Evolutionary conservation across 352 stramenopile genomes (phyloP).

Genomic region (Peronospora tabacina): DNA sequence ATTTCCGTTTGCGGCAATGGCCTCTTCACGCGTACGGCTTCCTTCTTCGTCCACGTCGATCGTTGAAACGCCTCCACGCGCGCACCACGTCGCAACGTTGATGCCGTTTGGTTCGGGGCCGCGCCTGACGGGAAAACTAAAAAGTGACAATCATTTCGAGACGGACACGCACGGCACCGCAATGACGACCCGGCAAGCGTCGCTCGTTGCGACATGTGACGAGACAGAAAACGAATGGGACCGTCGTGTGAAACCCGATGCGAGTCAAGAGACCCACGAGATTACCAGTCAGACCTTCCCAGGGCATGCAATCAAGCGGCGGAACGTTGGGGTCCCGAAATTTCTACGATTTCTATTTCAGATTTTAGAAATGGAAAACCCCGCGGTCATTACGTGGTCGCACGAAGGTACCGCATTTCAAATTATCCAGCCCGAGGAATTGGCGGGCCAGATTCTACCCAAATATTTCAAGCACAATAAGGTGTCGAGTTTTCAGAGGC

Average conservation of each 20-base stretch:
- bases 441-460: constrained; percentile 48
- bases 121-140: too few species aligned
- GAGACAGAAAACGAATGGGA: constrained; percentile 26
- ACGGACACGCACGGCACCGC: background rate
- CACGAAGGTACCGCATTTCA: constrained; percentile 65
- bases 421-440: constrained; percentile 53
- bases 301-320: constrained; percentile 34
- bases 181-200: constrained; percentile 20
- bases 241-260: background rate
- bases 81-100: too few species aligned
- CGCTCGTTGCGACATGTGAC: constrained; percentile 12
- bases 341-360: constrained; percentile 64
- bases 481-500: constrained; percentile 67
- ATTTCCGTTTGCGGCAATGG: too few species aligned
- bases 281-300: constrained; percentile 13
- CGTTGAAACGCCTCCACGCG: too few species aligned
- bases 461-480: constrained; percentile 82
- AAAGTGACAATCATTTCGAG: constrained; percentile 5
- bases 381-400: constrained; percentile 51
- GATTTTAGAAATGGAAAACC: constrained; percentile 59
- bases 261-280: too few species aligned
- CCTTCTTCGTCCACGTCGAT: too few species aligned
- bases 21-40: too few species aligned
- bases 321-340: constrained; percentile 64
- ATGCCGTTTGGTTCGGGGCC: too few species aligned